A percentile compares a stretch with the other conserved stretches of the same genome.
Conservation (phyloP, 2,329 filamentous ascomycete species). For the Podosphaera xanthii region DNA sequence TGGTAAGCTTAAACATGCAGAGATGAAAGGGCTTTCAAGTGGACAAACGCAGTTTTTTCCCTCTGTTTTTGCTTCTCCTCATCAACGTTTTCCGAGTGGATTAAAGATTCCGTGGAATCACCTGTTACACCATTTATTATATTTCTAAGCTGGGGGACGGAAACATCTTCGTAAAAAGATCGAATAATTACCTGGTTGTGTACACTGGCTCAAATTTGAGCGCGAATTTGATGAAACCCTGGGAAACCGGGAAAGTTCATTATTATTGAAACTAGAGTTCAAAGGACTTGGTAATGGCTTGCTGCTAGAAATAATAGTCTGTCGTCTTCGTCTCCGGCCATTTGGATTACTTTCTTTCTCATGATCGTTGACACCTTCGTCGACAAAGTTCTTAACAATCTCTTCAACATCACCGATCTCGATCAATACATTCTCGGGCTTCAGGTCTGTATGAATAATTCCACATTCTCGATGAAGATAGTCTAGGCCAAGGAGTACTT, state of each 20-base stretch:
- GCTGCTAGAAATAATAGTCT: conserved; percentile 90
- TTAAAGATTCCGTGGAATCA: conserved; percentile 20
- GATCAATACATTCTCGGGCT: conserved; percentile 94
- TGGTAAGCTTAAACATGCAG: conserved; percentile 4
- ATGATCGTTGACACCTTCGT: conserved; percentile 45
- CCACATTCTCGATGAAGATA: conserved; percentile 95
- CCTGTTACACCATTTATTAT: conserved; percentile 33
- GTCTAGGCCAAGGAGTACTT: conserved; percentile 83
- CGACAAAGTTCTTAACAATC: conserved; percentile 89
- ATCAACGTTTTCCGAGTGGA: conserved; percentile 24
- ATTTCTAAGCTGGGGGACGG: conserved; percentile 20
- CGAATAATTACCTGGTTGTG: conserved; percentile 47
- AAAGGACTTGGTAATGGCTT: conserved; percentile 88
- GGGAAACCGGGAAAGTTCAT: conserved; percentile 39
- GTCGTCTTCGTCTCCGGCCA: conserved; percentile 61
- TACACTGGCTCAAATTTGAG: conserved; percentile 61
- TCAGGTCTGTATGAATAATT: conserved; percentile 94
- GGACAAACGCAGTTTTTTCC: conserved; percentile 78
- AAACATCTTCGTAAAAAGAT: conserved; percentile 5
- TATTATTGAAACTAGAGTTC: conserved; percentile 70
- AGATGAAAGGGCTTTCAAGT: neutral
- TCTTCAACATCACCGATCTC: conserved; percentile 98
- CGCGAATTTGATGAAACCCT: conserved; percentile 37
- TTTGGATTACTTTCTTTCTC: conserved; percentile 84
- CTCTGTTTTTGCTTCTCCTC: conserved; percentile 55